Conservation (phyloP, 768 basidiomycete species). For the Tulasnella sp. region DNA sequence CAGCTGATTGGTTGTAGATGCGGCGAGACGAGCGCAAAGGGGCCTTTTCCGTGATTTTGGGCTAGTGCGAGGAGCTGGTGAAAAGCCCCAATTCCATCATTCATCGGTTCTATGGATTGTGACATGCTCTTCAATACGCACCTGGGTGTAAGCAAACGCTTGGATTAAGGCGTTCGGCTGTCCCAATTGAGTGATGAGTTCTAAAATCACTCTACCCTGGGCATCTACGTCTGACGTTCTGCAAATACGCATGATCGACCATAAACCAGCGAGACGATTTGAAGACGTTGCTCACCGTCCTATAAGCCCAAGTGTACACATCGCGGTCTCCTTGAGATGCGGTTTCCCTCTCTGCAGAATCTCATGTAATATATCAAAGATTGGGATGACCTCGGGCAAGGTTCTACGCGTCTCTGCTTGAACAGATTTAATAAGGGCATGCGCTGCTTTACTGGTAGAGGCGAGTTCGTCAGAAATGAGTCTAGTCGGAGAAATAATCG, state of each 20-base stretch:
- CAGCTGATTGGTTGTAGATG: conserved; percentile 58
- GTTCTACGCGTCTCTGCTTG: conserved; percentile 33
- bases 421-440: conserved; percentile 35
- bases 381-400: conserved; percentile 28
- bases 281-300: conserved; percentile 30
- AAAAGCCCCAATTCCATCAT: too few species aligned
- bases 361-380: conserved; percentile 38
- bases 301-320: conserved; percentile 51
- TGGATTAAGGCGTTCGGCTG: conserved; percentile 57
- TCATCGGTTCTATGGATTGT: conserved; percentile 1
- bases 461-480: neutral
- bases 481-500: conserved; percentile 32
- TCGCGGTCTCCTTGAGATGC: conserved; percentile 49
- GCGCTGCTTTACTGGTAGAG: neutral
- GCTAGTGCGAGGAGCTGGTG: conserved; percentile 49
- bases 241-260: neutral
- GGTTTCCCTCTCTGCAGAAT: conserved; percentile 39
- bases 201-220: conserved; percentile 47
- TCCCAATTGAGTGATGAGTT: conserved; percentile 57
- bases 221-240: conserved; percentile 43
- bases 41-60: conserved; percentile 46
- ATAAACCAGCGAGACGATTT: neutral
- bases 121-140: conserved; percentile 24
- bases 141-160: conserved; percentile 60
- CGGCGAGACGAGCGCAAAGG: conserved; percentile 59